Percentiles rank a stretch among this genome's conserved stretches.
Evolutionary conservation across 31 red algal species (phyloP).

Genomic region (Bonnemaisonia californica): DNA sequence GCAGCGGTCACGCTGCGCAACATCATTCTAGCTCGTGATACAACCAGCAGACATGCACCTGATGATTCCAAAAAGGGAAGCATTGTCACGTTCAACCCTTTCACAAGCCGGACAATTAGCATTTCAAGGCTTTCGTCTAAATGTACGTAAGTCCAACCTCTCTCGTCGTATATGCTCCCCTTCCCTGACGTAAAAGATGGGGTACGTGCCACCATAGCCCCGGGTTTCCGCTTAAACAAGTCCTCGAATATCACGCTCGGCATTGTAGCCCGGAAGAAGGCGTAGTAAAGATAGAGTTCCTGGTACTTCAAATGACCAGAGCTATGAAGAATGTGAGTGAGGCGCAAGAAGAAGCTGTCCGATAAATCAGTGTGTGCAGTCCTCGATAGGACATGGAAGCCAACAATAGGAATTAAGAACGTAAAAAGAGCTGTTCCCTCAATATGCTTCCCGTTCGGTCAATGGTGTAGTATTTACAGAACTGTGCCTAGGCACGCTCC

Average conservation of each 20-base stretch:
- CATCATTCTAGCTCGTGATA: neutral
- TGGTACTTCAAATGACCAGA: conserved; percentile 39
- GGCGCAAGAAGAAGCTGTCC: conserved; percentile 26
- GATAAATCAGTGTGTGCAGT: no score
- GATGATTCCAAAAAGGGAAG: conserved; percentile 12
- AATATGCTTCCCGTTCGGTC: no score
- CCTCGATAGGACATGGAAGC: no score
- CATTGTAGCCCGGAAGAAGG: conserved; percentile 20
- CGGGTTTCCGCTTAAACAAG: conserved; percentile 13
- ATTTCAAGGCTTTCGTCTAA: conserved; percentile 14
- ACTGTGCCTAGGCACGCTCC: no score
- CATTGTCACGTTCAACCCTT: conserved; percentile 7
- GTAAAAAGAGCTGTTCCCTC: no score
- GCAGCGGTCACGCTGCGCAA: conserved; percentile 27
- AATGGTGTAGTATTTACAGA: no score
- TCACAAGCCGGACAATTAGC: neutral
- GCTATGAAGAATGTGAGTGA: conserved; percentile 14
- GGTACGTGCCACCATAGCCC: conserved; percentile 14
- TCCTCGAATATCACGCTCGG: conserved; percentile 5
- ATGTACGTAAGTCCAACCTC: conserved; percentile 20
- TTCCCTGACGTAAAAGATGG: neutral
- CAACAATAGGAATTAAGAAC: no score
- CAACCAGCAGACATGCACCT: conserved; percentile 12
- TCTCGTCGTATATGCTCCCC: neutral
- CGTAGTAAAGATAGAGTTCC: conserved; percentile 31